Conservation (phyloP, 495 filamentous ascomycete genomes). For the Penicillium bovifimosum region DNA sequence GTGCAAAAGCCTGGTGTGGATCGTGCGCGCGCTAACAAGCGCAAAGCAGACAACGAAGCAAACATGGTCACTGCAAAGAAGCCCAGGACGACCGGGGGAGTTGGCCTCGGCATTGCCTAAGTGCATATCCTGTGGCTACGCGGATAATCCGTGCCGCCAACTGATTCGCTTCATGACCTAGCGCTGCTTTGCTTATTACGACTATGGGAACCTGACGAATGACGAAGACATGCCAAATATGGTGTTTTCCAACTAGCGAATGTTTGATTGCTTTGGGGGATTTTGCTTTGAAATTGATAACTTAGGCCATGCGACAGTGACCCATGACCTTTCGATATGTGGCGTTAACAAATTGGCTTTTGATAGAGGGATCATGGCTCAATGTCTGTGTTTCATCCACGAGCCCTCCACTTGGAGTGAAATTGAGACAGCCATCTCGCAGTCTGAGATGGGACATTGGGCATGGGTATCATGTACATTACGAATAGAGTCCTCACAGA, state of each 20-base stretch:
- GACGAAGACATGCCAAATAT: constrained; percentile 24
- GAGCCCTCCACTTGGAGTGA: not conserved
- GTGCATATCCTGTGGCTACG: constrained; percentile 9
- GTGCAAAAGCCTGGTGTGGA: constrained; percentile 54
- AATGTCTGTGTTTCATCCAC: not conserved
- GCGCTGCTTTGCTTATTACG: constrained; percentile 20
- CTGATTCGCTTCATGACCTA: constrained; percentile 26
- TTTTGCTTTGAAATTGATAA: not conserved
- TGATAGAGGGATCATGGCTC: constrained; percentile 4
- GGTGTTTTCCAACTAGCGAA: constrained; percentile 17
- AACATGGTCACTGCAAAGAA: constrained; percentile 52
- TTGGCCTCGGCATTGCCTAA: constrained; percentile 61
- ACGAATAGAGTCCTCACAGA: constrained; percentile 17
- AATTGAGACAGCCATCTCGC: not conserved
- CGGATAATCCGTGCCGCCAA: not conserved
- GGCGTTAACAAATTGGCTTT: constrained; percentile 8
- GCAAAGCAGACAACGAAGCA: constrained; percentile 49
- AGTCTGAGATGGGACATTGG: constrained; percentile 1
- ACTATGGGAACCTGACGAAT: constrained; percentile 26
- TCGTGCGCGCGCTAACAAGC: constrained; percentile 43
- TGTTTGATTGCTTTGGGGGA: constrained; percentile 10
- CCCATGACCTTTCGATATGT: constrained; percentile 2
- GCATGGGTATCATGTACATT: constrained; percentile 19
- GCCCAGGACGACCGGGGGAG: constrained; percentile 46
- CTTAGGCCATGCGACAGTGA: constrained; percentile 4